A percentile compares a stretch with the other conserved stretches of the same genome.
Evolutionary conservation across 208 protist species (phyloP).

Genomic region (Leishmania mexicana): DNA sequence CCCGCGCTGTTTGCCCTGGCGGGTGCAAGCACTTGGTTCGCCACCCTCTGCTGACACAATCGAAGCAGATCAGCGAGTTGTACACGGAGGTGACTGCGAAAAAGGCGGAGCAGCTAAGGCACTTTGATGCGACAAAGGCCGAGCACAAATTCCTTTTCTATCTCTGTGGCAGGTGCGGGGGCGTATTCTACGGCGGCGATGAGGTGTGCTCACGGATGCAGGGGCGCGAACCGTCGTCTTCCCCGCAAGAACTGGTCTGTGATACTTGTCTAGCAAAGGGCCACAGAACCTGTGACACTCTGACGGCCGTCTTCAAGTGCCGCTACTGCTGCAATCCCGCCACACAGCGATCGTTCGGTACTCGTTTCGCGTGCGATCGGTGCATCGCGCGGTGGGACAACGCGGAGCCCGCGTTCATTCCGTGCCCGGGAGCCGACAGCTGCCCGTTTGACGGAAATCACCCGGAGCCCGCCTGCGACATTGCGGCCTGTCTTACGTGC

Average conservation of each 20-base stretch:
- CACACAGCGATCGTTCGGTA: conserved; percentile 83
- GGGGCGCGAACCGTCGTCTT: conserved; percentile 60
- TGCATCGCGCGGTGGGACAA: conserved; percentile 73
- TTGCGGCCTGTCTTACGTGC: conserved; percentile 72
- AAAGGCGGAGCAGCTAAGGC: conserved; percentile 29
- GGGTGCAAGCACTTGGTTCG: conserved; percentile 80
- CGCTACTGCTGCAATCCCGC: conserved; percentile 90
- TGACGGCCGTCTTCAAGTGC: conserved; percentile 75
- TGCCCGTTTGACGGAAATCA: conserved; percentile 69
- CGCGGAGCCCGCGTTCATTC: conserved; percentile 48
- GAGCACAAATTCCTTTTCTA: conserved; percentile 83
- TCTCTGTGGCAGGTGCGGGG: conserved; percentile 61
- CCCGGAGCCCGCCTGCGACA: conserved; percentile 16
- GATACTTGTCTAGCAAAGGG: conserved; percentile 50
- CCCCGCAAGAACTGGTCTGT: conserved; percentile 68
- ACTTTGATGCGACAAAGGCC: conserved; percentile 40
- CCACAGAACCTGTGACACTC: conserved; percentile 6
- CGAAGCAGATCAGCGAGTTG: conserved; percentile 45
- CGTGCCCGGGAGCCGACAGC: conserved; percentile 51
- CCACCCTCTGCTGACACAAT: conserved; percentile 54
- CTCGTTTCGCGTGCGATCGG: conserved; percentile 78
- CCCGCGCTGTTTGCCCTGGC: conserved; percentile 75
- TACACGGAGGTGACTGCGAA: conserved; percentile 33
- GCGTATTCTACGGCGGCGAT: conserved; percentile 82
- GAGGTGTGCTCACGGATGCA: conserved; percentile 75